Percentiles rank a stretch among this genome's conserved stretches.
Evolutionary conservation across 164 flowering plant species (phyloP).

Genomic region (Protea cynaroides): DNA sequence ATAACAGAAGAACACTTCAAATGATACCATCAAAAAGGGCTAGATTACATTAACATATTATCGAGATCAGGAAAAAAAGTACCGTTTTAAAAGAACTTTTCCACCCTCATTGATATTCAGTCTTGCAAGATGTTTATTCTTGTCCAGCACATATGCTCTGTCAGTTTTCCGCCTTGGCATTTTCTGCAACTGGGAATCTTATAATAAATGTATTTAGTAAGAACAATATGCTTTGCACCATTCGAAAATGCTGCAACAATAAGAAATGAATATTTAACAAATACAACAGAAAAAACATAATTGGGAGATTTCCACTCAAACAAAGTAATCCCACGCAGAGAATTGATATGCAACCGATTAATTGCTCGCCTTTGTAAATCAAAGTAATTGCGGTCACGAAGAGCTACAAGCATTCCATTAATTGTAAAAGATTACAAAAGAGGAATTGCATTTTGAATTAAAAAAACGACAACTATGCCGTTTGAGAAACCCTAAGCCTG

Average conservation of each 20-base stretch:
- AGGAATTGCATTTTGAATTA: too few relatives aligned
- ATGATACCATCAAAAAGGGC: too few relatives aligned
- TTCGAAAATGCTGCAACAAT: neutral
- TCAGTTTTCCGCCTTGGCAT: constrained; percentile 95
- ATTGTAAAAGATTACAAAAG: too few relatives aligned
- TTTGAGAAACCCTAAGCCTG: too few relatives aligned
- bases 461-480: too few relatives aligned
- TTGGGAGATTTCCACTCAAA: neutral
- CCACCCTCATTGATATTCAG: constrained; percentile 69
- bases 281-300: neutral
- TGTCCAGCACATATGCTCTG: constrained; percentile 78
- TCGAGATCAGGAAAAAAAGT: neutral
- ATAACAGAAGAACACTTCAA: too few relatives aligned
- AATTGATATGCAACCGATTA: too few relatives aligned
- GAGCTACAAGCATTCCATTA: too few relatives aligned
- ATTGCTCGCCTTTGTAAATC: too few relatives aligned
- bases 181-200: constrained; percentile 97
- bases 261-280: neutral
- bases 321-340: too few relatives aligned
- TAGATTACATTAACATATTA: too few relatives aligned
- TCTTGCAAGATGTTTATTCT: constrained; percentile 84
- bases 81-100: constrained; percentile 84
- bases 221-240: neutral
- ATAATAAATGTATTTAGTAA: constrained; percentile 27
- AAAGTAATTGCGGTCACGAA: too few relatives aligned